A percentile compares a stretch with the other conserved stretches of the same genome.
Evolutionary conservation across 129 eudicot species (phyloP).

Genomic region (Oenanthe sinensis): DNA sequence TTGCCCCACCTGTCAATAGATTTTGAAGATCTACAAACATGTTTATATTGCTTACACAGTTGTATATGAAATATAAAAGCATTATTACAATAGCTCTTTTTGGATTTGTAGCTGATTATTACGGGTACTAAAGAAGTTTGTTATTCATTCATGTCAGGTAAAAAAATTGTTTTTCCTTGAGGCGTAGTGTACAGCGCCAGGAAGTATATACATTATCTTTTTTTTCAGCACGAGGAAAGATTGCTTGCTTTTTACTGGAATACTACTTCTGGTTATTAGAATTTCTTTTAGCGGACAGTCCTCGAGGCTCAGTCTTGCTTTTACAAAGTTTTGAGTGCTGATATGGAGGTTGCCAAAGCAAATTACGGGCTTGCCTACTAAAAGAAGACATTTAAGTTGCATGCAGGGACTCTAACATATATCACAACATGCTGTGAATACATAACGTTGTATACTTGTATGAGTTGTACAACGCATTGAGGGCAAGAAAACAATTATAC

Average conservation of each 20-base stretch:
- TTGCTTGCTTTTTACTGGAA: not conserved
- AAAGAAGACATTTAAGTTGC: not conserved
- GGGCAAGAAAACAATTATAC: not conserved
- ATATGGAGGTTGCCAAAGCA: not conserved
- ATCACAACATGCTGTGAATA: not conserved
- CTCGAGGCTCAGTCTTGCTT: not conserved
- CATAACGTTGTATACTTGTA: not conserved
- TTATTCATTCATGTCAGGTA: conserved; percentile 32
- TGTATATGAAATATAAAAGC: not conserved
- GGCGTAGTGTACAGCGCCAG: conserved; percentile 9
- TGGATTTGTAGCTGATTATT: not conserved
- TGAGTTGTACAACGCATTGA: not conserved
- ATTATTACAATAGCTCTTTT: not conserved
- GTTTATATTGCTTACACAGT: not conserved
- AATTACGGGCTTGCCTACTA: not conserved
- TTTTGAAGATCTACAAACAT: not conserved
- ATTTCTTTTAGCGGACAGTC: not conserved
- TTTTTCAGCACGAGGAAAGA: not conserved
- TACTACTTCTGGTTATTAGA: not conserved
- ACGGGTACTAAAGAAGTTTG: conserved; percentile 1
- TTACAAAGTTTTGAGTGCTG: not conserved
- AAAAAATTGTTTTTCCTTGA: conserved; percentile 36
- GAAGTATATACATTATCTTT: not conserved
- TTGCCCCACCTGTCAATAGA: not conserved
- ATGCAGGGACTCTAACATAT: not conserved